Evolutionary conservation across 2,329 filamentous ascomycete species (phyloP), one percentile per base, ranked within the genome.

Genomic region (Plenodomus biglobosus): DNA sequence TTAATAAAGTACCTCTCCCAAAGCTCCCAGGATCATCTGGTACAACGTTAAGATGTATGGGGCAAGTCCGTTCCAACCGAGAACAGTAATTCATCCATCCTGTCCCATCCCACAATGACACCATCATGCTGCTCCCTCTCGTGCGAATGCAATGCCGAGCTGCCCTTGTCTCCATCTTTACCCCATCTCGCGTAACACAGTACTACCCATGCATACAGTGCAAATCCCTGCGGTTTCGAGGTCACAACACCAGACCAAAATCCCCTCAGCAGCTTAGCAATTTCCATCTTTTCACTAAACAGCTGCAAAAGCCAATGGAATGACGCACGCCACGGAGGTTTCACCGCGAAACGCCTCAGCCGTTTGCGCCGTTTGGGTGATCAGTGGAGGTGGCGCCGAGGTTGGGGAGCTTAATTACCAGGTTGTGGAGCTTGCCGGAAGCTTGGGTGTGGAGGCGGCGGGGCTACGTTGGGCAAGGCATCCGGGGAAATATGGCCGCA

Each of bases 371-470:
- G 18, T 44, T 27, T 38, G 46, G 46, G 8, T 27, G 56, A 59
- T 60, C 55, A 46, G 55, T 50, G 53, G 53, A 53, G 55, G 44
- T 51, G 46, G 52, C 39, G 53, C 44, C 42, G 44, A 42, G 45
- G 47, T 39, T 8, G 40, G 47, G 19, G 42, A 40, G 52, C 52
- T 55, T 55, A 47, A 38, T 18, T 46, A 17, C 40, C 24, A 18
- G 40, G 36, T 37, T 49, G 42, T 35, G 42, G 53, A 48, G 49
- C 52, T 54, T 54, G 56, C 15, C 37, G 37, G 46, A 47, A 54
- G 54, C 52, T 58, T 59, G 48, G 47, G 45, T 20, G 40, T 17
- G 44, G 39, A 39, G n/a, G 21, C 41, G 34, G 35, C 52, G 50
- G 51, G 19, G 2, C 51, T 52, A 16, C 8, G 45, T 54, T 46